Evolutionary conservation across 441 rosid species (phyloP).

Genomic region (Mallotus repandus): DNA sequence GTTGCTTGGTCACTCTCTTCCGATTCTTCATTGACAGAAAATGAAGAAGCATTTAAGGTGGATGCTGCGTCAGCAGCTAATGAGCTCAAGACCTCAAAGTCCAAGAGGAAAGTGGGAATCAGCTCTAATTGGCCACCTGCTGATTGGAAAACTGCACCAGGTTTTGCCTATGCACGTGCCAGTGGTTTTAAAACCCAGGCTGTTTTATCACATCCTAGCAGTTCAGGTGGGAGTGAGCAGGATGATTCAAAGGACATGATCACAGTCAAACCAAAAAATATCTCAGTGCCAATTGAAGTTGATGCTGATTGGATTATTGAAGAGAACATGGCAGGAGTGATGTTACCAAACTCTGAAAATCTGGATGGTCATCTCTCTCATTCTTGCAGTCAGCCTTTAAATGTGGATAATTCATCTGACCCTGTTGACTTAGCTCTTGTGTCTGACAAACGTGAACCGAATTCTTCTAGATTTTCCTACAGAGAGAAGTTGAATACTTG

Average conservation of each 20-base stretch:
- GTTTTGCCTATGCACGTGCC: constrained; percentile 36
- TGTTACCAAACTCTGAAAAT: constrained; percentile 23
- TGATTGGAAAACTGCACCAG: constrained; percentile 69
- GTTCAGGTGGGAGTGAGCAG: constrained; percentile 26
- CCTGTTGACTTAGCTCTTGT: constrained; percentile 26
- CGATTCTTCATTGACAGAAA: constrained; percentile 14
- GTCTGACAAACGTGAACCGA: constrained; percentile 28
- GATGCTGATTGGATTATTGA: constrained; percentile 41
- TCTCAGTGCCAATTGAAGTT: constrained; percentile 30
- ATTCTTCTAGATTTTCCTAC: constrained; percentile 37
- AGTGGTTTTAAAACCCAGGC: constrained; percentile 41
- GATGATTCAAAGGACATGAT: constrained; percentile 28
- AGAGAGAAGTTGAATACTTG: constrained; percentile 63
- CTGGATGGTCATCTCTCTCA: constrained; percentile 19
- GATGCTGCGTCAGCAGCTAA: constrained; percentile 23
- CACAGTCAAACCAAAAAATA: constrained; percentile 18
- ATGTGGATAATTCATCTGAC: constrained; percentile 27
- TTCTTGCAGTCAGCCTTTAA: constrained; percentile 16
- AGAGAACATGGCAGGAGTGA: constrained; percentile 27
- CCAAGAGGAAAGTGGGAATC: constrained; percentile 46
- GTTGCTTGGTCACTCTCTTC: constrained; percentile 60
- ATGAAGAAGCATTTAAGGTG: constrained; percentile 16
- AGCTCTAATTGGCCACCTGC: constrained; percentile 66
- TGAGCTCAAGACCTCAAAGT: constrained; percentile 30
- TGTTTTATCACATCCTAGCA: constrained; percentile 22